Conservation (phyloP, 1,139 yeast species). For the Magnusiomyces suaveolens region DNA sequence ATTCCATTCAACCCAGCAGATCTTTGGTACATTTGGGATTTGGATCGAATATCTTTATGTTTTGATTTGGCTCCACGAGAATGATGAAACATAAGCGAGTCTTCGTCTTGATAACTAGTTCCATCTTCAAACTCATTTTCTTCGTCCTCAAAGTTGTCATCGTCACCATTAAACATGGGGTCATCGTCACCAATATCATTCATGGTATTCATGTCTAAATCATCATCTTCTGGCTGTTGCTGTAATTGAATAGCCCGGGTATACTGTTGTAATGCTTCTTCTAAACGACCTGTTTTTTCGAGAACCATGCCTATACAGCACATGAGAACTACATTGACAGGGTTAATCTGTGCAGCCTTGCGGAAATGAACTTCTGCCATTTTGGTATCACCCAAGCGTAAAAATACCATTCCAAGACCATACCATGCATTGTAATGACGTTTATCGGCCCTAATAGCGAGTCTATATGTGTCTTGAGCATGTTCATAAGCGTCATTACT, state of each 20-base stretch:
- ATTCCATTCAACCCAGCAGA: background rate
- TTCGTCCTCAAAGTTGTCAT: conserved; percentile 1
- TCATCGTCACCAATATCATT: background rate
- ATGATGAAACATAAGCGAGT: background rate
- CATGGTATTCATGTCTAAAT: background rate
- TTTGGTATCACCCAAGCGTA: conserved; percentile 73
- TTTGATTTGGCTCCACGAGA: background rate
- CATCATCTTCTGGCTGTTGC: background rate
- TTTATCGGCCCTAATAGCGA: conserved; percentile 65
- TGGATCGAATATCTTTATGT: background rate
- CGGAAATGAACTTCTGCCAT: conserved; percentile 82
- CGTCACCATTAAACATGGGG: background rate
- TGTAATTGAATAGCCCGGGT: conserved; percentile 47
- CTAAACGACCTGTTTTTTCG: conserved; percentile 61
- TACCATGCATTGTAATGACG: conserved; percentile 91
- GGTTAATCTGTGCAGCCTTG: conserved; percentile 81
- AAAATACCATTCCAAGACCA: conserved; percentile 91
- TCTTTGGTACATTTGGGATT: background rate
- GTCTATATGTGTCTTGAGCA: conserved; percentile 76
- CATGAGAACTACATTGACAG: conserved; percentile 77
- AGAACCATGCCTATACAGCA: conserved; percentile 94
- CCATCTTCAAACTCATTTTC: conserved; percentile 2
- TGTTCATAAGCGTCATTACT: conserved; percentile 84
- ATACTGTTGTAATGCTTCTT: conserved; percentile 72
- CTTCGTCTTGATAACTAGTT: background rate